Evolutionary conservation across 352 stramenopile genomes (phyloP).

Genomic region (Phytophthora tentaculata): DNA sequence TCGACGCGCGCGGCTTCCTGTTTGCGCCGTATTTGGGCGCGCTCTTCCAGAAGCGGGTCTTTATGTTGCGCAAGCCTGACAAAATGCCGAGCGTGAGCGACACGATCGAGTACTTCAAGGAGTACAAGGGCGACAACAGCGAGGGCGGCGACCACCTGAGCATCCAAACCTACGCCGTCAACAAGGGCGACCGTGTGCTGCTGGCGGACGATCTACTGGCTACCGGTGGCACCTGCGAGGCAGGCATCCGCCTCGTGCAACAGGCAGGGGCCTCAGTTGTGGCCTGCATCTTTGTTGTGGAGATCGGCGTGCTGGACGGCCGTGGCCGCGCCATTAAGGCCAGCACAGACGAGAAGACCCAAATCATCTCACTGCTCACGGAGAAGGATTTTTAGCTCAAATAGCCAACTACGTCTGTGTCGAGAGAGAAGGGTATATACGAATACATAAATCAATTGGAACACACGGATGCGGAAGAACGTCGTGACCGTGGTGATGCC

Average conservation of each 20-base stretch:
- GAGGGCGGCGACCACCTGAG: conserved; percentile 85
- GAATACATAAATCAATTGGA: conserved; percentile 30
- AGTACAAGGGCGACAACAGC: conserved; percentile 90
- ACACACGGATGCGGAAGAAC: too few species aligned
- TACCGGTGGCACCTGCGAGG: conserved; percentile 94
- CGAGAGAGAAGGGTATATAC: conserved; percentile 9
- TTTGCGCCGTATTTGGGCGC: conserved; percentile 95
- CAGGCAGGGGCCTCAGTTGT: conserved; percentile 87
- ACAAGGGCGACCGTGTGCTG: conserved; percentile 89
- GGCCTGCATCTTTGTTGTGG: conserved; percentile 95
- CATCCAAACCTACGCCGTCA: conserved; percentile 85
- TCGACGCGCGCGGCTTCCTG: conserved; percentile 98
- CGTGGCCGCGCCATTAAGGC: conserved; percentile 54
- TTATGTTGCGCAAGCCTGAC: conserved; percentile 98
- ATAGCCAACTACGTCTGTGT: conserved; percentile 1
- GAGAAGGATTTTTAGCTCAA: conserved; percentile 82
- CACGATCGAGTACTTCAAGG: conserved; percentile 94
- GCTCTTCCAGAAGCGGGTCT: conserved; percentile 96
- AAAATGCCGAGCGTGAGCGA: conserved; percentile 97
- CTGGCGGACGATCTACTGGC: conserved; percentile 98
- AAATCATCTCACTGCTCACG: conserved; percentile 72
- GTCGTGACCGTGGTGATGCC: neutral
- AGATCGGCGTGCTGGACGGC: conserved; percentile 83
- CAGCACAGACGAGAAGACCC: conserved; percentile 38
- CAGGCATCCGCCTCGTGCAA: conserved; percentile 89